Evolutionary conservation across 2,329 filamentous ascomycete genomes (phyloP).

Genomic region (Bretziella fagacearum): DNA sequence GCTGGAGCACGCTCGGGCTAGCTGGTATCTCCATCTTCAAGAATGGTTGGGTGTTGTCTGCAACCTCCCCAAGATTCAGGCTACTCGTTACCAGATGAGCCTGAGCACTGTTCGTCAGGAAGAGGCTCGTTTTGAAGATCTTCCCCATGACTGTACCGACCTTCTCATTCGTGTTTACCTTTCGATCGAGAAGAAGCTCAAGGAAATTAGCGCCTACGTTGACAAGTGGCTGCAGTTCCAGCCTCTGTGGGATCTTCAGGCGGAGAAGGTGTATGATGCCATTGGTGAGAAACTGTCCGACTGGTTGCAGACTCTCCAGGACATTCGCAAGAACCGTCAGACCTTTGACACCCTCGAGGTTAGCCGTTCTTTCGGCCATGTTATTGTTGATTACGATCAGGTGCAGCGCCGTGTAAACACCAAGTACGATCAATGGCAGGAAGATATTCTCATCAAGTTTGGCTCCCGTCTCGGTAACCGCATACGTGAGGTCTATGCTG

Average conservation of each 20-base stretch:
- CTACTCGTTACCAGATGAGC: conserved; percentile 84
- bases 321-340: conserved; percentile 84
- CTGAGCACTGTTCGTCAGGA: conserved; percentile 49
- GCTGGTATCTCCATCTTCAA: conserved; percentile 85
- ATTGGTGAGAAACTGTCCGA: conserved; percentile 79
- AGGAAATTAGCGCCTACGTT: conserved; percentile 67
- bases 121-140: conserved; percentile 60
- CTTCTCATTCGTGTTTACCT: conserved; percentile 66
- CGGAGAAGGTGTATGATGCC: conserved; percentile 84
- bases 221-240: conserved; percentile 99
- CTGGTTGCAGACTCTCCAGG: conserved; percentile 91
- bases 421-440: conserved; percentile 99
- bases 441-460: conserved; percentile 90
- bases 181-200: conserved; percentile 67
- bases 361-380: conserved; percentile 78
- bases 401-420: conserved; percentile 97
- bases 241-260: conserved; percentile 92
- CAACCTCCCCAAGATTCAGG: conserved; percentile 85
- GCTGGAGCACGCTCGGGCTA: conserved; percentile 75
- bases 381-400: conserved; percentile 94
- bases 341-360: conserved; percentile 97
- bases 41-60: conserved; percentile 88
- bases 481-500: conserved; percentile 81
- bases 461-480: conserved; percentile 72
- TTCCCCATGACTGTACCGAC: conserved; percentile 68